Percentiles rank a stretch among this genome's conserved stretches.
Conservation (phyloP, 2,329 filamentous ascomycete genomes). For the Sphaceloma murrayae region DNA sequence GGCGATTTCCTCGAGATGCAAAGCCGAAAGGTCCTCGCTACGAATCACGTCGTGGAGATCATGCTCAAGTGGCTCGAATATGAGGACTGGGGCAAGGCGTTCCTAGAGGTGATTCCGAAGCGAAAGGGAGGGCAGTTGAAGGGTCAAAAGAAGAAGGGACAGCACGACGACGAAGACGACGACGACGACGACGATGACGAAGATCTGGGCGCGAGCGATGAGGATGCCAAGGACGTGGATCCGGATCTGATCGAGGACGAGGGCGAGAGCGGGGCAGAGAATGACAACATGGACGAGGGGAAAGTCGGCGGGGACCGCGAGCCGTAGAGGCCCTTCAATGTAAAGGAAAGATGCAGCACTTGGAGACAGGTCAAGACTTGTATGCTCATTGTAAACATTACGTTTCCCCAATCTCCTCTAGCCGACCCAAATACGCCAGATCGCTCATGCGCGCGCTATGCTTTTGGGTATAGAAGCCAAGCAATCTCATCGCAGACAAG, state of each 20-base stretch:
- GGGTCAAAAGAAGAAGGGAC: conserved; percentile 18
- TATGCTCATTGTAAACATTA: neutral
- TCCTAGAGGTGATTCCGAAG: conserved; percentile 78
- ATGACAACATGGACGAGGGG: conserved; percentile 8
- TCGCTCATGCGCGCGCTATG: conserved; percentile 1
- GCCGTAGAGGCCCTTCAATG: too few relatives aligned
- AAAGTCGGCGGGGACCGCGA: too few relatives aligned
- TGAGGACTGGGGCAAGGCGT: conserved; percentile 85
- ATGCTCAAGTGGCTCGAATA: conserved; percentile 88
- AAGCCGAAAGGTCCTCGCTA: conserved; percentile 75
- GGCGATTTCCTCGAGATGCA: conserved; percentile 91
- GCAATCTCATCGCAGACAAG: too few relatives aligned
- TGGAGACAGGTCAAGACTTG: too few relatives aligned
- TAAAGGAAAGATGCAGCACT: neutral
- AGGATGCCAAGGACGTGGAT: conserved; percentile 19
- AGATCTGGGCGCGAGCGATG: too few relatives aligned
- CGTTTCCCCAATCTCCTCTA: neutral
- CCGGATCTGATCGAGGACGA: conserved; percentile 6
- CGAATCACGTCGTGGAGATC: conserved; percentile 94
- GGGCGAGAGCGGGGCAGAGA: conserved; percentile 4
- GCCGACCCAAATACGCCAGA: neutral
- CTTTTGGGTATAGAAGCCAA: conserved; percentile 11
- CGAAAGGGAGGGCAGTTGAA: conserved; percentile 72
- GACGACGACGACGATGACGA: conserved; percentile 17
- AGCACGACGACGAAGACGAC: conserved; percentile 19